Conservation (phyloP, 1,139 yeast species). For the Geotrichum macrosporum region DNA sequence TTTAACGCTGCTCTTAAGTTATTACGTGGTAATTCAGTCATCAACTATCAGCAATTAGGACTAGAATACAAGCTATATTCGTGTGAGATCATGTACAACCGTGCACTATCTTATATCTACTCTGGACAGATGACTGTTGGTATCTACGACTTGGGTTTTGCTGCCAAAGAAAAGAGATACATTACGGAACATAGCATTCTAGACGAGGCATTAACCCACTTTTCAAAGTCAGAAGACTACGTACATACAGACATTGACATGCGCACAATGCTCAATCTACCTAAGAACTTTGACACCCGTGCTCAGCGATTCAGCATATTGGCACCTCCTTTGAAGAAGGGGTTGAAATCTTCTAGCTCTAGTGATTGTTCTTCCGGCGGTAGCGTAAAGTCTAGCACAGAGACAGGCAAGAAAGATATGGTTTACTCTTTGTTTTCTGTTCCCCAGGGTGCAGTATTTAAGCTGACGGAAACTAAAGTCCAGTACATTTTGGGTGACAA, state of each 20-base stretch:
- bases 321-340: constrained; percentile 17
- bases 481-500: constrained; percentile 19
- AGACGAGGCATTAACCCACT: constrained; percentile 27
- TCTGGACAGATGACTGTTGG: constrained; percentile 25
- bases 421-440: constrained; percentile 19
- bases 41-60: constrained; percentile 29
- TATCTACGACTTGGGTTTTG: constrained; percentile 25
- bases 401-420: constrained; percentile 6
- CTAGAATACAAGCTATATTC: constrained; percentile 27
- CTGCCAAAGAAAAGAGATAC: constrained; percentile 26
- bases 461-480: constrained; percentile 19
- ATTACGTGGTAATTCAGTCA: constrained; percentile 28
- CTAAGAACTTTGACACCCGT: constrained; percentile 14
- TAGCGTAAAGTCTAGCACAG: no score
- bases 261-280: constrained; percentile 12
- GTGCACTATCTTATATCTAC: constrained; percentile 27
- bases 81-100: constrained; percentile 29
- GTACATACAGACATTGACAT: constrained; percentile 6
- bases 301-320: constrained; percentile 19
- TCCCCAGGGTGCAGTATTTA: constrained; percentile 20
- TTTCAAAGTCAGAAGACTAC: constrained; percentile 16
- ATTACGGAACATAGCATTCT: constrained; percentile 26
- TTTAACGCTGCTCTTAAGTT: constrained; percentile 27
- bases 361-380: no score
- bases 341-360: no score